Base-by-base conservation (phyloP, 176 grass and related monocot species). In the Triticum urartu region DNA sequence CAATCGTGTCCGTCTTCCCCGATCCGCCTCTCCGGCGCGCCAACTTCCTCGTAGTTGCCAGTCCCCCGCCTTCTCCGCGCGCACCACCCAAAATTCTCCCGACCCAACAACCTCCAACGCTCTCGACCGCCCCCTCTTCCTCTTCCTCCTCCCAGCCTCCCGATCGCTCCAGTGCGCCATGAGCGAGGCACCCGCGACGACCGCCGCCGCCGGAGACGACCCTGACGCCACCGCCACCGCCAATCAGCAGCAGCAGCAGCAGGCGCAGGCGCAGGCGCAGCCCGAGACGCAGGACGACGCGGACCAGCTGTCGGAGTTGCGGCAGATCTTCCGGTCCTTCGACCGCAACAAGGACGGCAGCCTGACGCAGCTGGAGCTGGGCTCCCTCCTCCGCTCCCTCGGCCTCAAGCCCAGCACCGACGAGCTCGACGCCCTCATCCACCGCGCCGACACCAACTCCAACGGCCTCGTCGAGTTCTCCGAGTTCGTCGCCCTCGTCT, bases 391-490 rank as follows among this genome's bases (percentile, higher is more conserved):
- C 13, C 91, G 96, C 30, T 95, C 93, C 10, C 90, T 95, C n/a
- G 88, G 90, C 25, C 83, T 98, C 62, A 92, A 89, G 82, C 96
- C 93, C 39, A 94, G 85, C 48, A 3, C 85, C 68, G 88, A 94
- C 64, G 84, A 98, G 75, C 87, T 98, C 39, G 92, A 95, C 30
- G 75, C 86, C 32, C 84, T 98, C 81, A 95, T 98, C 81, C 82
- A 90, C 54, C 88, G 76, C 47, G 93, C 90, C 36, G 93, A 98
- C 90, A 91, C 84, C 60, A 95, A 95, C 83, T 90, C 92, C 75
- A 95, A 92, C 58, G 93, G 96, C 56, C 90, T 98, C 79, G 86
- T 98, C 52, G 96, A 98, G 86, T 98, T 98, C 90, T 98, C 90
- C 78, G 96, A 95, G 89, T 98, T 98, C 79, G 87, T 98, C 4